These are phyloP conservation scores for Solanum piurae DNA, from an alignment of 257 asterid genomes.

Conservation along the genomic window DNA sequence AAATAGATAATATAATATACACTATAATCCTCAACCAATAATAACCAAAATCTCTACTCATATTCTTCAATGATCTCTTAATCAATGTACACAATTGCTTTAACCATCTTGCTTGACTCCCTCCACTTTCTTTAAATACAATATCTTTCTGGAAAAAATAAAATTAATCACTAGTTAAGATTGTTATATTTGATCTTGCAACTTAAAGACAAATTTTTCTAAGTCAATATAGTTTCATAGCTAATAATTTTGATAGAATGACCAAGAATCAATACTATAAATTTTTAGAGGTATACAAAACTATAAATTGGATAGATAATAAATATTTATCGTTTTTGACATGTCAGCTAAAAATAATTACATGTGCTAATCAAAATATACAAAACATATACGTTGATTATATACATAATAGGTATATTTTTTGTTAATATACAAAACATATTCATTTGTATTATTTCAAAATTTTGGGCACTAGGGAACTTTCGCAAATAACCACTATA, in stretches of 20 bases:
- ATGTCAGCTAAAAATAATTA: too few species aligned
- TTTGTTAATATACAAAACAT: neutral
- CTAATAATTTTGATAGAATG: too few species aligned
- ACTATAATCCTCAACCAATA: constrained; percentile 72
- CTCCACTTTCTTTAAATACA: constrained; percentile 21
- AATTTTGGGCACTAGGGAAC: neutral
- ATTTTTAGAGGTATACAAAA: too few species aligned
- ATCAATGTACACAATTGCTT: constrained; percentile 60
- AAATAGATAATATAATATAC: constrained; percentile 42
- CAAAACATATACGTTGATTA: neutral
- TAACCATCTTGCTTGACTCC: constrained; percentile 58
- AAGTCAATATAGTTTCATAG: neutral
- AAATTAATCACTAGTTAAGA: neutral
- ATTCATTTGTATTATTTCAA: neutral
- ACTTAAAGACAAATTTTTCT: neutral
- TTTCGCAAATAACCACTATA: too few species aligned
- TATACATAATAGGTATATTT: too few species aligned
- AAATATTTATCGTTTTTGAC: too few species aligned
- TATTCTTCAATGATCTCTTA: constrained; percentile 59
- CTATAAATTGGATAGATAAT: too few species aligned
- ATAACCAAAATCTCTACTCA: constrained; percentile 81
- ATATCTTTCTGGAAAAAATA: constrained; percentile 27
- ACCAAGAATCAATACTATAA: too few species aligned
- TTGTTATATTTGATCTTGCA: neutral
- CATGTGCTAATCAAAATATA: neutral